Evolutionary conservation across 2,329 filamentous ascomycete genomes (phyloP).

Genomic region (Monosporascus sp.): DNA sequence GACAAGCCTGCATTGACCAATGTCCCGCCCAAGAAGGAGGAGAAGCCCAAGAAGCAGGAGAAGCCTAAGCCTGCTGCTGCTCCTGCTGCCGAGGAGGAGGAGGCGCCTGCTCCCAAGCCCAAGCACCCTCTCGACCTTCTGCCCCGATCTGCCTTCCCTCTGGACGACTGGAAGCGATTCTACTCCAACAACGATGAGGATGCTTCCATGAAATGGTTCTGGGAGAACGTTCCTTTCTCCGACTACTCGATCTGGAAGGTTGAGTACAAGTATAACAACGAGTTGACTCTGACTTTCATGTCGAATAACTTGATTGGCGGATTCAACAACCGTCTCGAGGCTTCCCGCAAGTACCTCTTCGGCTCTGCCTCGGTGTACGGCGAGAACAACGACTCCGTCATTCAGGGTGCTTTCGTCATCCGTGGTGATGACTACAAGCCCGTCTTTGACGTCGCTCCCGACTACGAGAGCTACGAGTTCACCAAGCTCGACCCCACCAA

Average conservation of each 20-base stretch:
- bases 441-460: slow-evolving; percentile 94
- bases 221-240: slow-evolving; percentile 88
- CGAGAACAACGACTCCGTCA: slow-evolving; percentile 78
- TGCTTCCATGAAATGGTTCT: slow-evolving; percentile 92
- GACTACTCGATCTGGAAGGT: slow-evolving; percentile 95
- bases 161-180: slow-evolving; percentile 98
- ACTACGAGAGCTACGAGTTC: slow-evolving; percentile 95
- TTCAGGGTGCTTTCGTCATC: slow-evolving; percentile 90
- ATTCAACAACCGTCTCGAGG: slow-evolving; percentile 97
- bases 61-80: slow-evolving; percentile 35
- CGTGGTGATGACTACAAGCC: slow-evolving; percentile 81
- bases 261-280: slow-evolving; percentile 98
- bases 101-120: slow-evolving; percentile 67
- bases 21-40: slow-evolving; percentile 70
- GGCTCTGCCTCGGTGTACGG: slow-evolving; percentile 87
- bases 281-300: slow-evolving; percentile 98
- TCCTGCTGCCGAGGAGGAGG: slow-evolving; percentile 52
- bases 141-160: slow-evolving; percentile 69
- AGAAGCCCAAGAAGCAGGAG: slow-evolving; percentile 57
- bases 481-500: slow-evolving; percentile 90
- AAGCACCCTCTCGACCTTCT: slow-evolving; percentile 95
- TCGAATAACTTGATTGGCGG: slow-evolving; percentile 96
- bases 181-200: slow-evolving; percentile 95
- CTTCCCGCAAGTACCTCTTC: slow-evolving; percentile 96
- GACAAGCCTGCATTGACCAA: slow-evolving; percentile 73